Percentiles rank a stretch among this genome's conserved stretches.
phyloP scores from a whole-genome alignment of 73 alveolate genomes.

The Blepharisma stoltei region DNA sequence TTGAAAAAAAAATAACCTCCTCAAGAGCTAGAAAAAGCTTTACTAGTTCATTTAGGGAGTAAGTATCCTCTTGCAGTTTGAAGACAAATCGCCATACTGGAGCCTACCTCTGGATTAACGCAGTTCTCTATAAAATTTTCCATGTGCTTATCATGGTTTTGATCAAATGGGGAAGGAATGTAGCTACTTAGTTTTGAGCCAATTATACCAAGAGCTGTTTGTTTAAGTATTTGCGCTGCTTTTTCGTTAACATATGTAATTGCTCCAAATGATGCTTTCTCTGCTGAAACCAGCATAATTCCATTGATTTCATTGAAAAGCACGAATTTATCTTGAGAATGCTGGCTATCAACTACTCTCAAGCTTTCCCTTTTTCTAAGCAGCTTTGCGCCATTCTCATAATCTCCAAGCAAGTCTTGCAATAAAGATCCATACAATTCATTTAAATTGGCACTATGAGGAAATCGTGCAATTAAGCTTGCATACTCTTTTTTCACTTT shows the following conservation, averaged over 20 bases:
- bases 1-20: no score
- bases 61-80: slow-evolving; percentile 24
- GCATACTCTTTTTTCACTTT: no score
- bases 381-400: no score
- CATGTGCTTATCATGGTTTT: background rate
- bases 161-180: background rate
- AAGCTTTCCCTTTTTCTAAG: no score
- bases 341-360: no score
- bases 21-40: no score
- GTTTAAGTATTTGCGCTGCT: background rate
- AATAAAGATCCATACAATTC: no score
- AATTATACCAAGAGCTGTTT: background rate
- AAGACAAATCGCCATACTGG: background rate
- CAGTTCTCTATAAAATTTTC: background rate
- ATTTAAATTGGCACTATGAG: no score
- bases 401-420: no score
- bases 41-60: no score
- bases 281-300: slow-evolving; percentile 18
- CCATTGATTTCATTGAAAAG: slow-evolving; percentile 13
- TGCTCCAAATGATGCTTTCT: background rate
- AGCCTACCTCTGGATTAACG: background rate
- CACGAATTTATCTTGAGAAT: no score
- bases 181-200: background rate
- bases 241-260: background rate
- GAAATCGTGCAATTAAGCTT: no score